Evolutionary conservation across 1,139 yeast genomes (phyloP), one percentile per base, ranked within the genome.

Genomic region (Hansenula anomala): DNA sequence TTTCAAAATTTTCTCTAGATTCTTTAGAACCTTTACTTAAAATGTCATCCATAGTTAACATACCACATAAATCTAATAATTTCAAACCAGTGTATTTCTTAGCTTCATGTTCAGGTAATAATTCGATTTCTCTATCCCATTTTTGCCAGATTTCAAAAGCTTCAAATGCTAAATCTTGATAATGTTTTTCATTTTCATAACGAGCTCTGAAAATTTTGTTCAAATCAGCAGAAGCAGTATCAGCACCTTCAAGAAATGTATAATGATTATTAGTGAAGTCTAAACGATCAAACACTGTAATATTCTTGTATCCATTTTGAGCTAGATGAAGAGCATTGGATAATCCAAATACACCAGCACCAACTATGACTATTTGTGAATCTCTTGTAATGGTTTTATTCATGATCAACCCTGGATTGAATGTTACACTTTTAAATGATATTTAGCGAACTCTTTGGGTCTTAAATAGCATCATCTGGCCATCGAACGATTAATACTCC

Each of bases 321-420:
- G 62, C 58, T 18, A 69, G 51, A 31, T 64, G 55, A 17, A 58
- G 53, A 5, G 72, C 72, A 13, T 66, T 56, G 10, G 73, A 66
- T n/a, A 69, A 52, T 4, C 74, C 74, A 56, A 67, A 68, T 10
- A 64, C 68, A 18, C 73, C 74, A 4, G 70, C 63, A 6, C 74
- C 74, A 22, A 69, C 51, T 9, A 69, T 57, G 19, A 63, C 51
- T 13, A 66, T 58, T 38, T 52, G 46, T 16, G 59, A 44, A 40
- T 61, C 49, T 43, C 56, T 54, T 23, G 25, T 23, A 23, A 10
- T 10, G 11, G 6, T 20, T 20, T 23, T 23, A 23, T 8, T 10
- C 25, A 23, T 20, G 22, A 20, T 20, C 6, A 6, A 6, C 22
- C 22, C 9, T 20, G 22, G 22, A 20, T 20, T 20, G 22, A 20